Percentiles rank a stretch among this genome's conserved stretches.
phyloP scores from a whole-genome alignment of 345 rosid species.

The Trapa incisa region DNA sequence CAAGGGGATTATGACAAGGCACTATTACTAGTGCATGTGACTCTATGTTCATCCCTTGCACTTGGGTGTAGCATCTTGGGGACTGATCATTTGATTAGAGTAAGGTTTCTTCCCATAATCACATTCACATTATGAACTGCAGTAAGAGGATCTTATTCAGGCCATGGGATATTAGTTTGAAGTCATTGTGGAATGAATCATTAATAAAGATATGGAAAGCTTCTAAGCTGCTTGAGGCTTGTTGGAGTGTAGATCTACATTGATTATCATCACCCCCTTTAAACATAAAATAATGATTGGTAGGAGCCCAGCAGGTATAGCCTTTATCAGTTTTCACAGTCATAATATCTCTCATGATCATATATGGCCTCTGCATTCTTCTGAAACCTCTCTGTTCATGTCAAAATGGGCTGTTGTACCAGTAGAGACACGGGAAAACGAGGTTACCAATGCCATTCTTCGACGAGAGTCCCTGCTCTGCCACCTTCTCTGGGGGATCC shows the following conservation, averaged over 20 bases:
- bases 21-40: background rate
- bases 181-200: background rate
- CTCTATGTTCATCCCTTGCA: background rate
- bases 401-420: slow-evolving; percentile 50
- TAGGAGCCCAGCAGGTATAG: background rate
- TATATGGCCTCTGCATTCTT: background rate
- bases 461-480: background rate
- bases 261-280: background rate
- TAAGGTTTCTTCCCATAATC: background rate
- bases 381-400: background rate
- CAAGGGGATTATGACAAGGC: background rate
- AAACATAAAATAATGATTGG: background rate
- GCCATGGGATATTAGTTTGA: background rate
- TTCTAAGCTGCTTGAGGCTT: background rate
- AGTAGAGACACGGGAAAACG: slow-evolving; percentile 12
- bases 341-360: background rate
- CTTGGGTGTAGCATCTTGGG: background rate
- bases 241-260: background rate
- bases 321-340: background rate
- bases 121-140: background rate
- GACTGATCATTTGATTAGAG: background rate
- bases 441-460: background rate
- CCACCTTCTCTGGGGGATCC: background rate
- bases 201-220: background rate
- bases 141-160: too few species aligned